Evolutionary conservation across 2,329 filamentous ascomycete genomes (phyloP), one percentile per base, ranked within the genome.

Genomic region (Septoria petroselini): DNA sequence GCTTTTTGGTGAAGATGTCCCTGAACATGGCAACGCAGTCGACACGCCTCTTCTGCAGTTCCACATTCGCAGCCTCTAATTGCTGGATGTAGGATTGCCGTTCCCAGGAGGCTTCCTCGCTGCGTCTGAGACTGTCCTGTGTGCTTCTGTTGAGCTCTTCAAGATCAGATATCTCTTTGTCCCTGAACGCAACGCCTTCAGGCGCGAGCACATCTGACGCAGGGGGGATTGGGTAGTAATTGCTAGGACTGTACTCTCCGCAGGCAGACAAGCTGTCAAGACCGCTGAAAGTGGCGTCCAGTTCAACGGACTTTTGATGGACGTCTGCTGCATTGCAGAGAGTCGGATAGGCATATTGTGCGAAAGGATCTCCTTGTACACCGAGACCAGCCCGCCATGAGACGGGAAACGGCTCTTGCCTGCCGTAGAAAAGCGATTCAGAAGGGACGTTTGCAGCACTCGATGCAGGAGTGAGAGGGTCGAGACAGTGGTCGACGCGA

Each of bases 111-210:
- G 49, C 18, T 14, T 52, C 49, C 31, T 58, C 56, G 31, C 47
- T 54, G 23, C 50, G 33, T 25, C 41, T 43, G 9, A 57, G 46
- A 29, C 41, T 50, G 9, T 54, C 52, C 25, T 58, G 51, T 12
- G 52, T 39, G 17, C 21, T 41, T 25, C 52, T 43, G 40, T 58
- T 52, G 17, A 55, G 50, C 19, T 59, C 57, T 48, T 59, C 55
- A 6, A 59, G 50, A 30, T 48, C 48, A 33, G 52, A 48, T 27
- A 65, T 62, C 41, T 65, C 62, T 14, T 54, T 52, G 43, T 65
- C 60, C 39, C 62, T 47, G 34, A 63, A 65, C 12, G 57, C 61
- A 7, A 62, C 56, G 14, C 61, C 54, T 49, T 37, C 17, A 21
- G 25, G 19, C 21, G 23, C 35, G n/a, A 25, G 23, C 23, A 33